Evolutionary conservation across 2,329 filamentous ascomycete genomes (phyloP), one percentile per base, ranked within the genome.

Genomic region (Arthrobotrys pseudoclavata): DNA sequence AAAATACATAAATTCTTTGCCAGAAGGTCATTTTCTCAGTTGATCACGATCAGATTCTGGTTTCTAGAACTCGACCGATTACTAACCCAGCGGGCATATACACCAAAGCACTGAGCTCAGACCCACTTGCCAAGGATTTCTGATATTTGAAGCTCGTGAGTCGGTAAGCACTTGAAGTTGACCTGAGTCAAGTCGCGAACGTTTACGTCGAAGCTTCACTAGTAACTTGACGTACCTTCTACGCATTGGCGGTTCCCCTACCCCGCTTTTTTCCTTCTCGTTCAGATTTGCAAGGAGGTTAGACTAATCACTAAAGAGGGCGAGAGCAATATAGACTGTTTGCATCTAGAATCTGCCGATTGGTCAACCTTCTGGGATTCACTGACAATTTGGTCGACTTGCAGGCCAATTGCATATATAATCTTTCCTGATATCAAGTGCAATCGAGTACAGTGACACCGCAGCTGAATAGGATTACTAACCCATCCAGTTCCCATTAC

Each of bases 41-140:
- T 20, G 34, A 60, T 71, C 55, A 42, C 37, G 24, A 37, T 47
- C 34, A n/a, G 7, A 24, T 53, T 31, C 47, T 20, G 12, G 55
- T 64, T 63, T 76, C 71, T 63, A 76, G 71, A 76, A 50, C 45
- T 55, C 37, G 29, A 29, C 52, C 52, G 37, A 77, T 77, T 77
- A 77, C 74, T 71, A 70, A 76, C 50, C 13, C 24, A 37, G 26
- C 61, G 20, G 12, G 10, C 20, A 63, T n/a, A 10, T 29, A 3
- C 26, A 20, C 45, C 6, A 15, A 20, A 7, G n/a, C 2, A 2
- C 10, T 34, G 26, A 40, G 20, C 42, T 61, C 22, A 26, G 42
- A 42, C 57, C 52, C 52, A 74, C 69, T 42, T 12, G 47, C 68
- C 55, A 60, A 60, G 55, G 55, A 60, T 42, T 42, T 22, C 2